Base-by-base conservation (phyloP, 202 grass and related monocot species). In the Cymbopogon flexuosus region DNA sequence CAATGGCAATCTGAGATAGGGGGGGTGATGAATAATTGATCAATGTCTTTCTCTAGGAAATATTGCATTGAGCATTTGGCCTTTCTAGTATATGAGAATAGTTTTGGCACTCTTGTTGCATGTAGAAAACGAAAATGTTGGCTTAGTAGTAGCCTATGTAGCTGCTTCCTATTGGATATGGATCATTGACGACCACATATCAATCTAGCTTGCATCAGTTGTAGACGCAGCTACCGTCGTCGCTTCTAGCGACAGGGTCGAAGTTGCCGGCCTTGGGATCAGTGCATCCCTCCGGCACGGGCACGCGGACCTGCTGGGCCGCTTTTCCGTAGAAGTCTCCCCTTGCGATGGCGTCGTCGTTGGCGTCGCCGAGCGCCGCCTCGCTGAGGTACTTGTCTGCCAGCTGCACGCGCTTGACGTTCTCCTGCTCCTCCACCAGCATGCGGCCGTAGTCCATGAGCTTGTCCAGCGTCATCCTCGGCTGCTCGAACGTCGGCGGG, bases 381-480 rank as follows among this genome's bases (percentile, higher is more conserved):
- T 94, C 79, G 36, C 43, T 91, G 72, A 98, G 18, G 82, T 98
- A 98, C 80, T 89, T 94, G 84, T 94, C 95, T 11, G 95, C 95
- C 40, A 98, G 79, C 86, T 94, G 95, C 84, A 98, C 95, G 8
- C 95, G 87, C 84, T 98, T 98, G 30, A 98, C 95, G 18, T 98
- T 98, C 79, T 98, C 92, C 90, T 98, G 95, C 68, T 98, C 95
- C 51, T 58, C 22, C 73, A 94, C 95, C 36, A 98, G 84, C 92
- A 98, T 84, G 6, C 81, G 8, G 0, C 95, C 95, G 59, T 94
- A 98, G 86, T 89, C 92, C 33, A 98, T 34, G 5, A 98, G 88
- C 84, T 84, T 94, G 0, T 89, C 79, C 0, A 98, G 21, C 13
- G 84, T 89, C 95, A 51, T 97, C 76, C 65, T 76, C 8, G 95